Evolutionary conservation across 306 rosid species (phyloP).

Genomic region (Luffa aegyptiaca): DNA sequence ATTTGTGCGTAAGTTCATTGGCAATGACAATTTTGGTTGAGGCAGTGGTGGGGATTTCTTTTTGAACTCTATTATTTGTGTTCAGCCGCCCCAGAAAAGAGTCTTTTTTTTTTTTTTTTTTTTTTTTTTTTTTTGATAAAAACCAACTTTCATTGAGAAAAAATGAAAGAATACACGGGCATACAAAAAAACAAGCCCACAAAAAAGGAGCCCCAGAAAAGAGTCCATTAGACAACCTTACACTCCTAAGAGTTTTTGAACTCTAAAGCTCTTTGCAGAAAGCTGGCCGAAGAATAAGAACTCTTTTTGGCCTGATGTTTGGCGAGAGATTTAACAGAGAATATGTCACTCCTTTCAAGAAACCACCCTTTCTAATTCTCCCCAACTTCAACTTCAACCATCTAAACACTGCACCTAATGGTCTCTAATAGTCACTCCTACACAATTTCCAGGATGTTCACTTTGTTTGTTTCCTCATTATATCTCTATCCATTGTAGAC

Average conservation of each 20-base stretch:
- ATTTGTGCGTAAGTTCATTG: not conserved
- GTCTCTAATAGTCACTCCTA: not conserved
- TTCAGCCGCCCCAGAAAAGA: not conserved
- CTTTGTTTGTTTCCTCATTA: conserved; percentile 4
- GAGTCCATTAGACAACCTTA: not conserved
- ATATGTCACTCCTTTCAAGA: not conserved
- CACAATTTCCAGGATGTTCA: not conserved
- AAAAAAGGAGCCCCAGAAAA: no score
- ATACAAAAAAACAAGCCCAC: no score
- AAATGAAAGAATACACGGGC: no score
- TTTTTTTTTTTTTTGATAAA: no score
- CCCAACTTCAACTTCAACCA: not conserved
- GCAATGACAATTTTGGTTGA: not conserved
- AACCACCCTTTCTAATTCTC: not conserved
- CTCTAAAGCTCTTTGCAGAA: not conserved
- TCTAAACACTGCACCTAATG: not conserved
- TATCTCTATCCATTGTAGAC: no score
- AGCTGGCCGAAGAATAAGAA: not conserved
- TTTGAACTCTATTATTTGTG: not conserved
- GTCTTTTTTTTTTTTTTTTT: no score
- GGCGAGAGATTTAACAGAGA: not conserved
- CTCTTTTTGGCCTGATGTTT: not conserved
- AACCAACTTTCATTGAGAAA: no score
- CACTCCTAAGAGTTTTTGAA: not conserved
- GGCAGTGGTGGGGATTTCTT: not conserved